These are phyloP conservation scores for Phellinidium pouzarii DNA, from an alignment of 1,284 basidiomycete species.

Conservation along the genomic window DNA sequence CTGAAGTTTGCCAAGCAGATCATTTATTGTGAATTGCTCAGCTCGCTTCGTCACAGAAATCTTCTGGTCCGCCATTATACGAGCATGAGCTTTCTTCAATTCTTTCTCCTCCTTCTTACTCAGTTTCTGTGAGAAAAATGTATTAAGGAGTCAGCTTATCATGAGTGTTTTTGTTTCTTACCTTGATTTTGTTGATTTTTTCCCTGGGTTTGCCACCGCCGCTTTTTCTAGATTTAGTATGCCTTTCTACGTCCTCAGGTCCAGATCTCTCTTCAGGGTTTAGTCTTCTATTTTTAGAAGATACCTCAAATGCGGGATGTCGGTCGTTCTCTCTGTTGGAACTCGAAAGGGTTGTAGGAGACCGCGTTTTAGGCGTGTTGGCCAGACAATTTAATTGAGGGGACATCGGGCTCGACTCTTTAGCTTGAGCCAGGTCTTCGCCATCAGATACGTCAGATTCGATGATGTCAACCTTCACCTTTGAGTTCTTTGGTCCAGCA, in stretches of 20 bases:
- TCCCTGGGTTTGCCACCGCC: slow-evolving; percentile 1
- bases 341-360: not conserved
- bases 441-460: not conserved
- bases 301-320: not conserved
- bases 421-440: not conserved
- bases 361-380: not conserved
- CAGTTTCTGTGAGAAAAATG: slow-evolving; percentile 6
- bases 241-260: not conserved
- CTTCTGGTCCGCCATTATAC: slow-evolving; percentile 17
- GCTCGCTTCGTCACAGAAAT: slow-evolving; percentile 13
- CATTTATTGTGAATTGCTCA: slow-evolving; percentile 6
- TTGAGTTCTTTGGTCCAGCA: not conserved
- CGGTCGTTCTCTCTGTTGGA: not conserved
- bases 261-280: not conserved
- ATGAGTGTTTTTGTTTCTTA: not conserved
- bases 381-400: not conserved
- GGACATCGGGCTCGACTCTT: slow-evolving; percentile 1
- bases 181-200: slow-evolving; percentile 14
- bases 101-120: slow-evolving; percentile 19
- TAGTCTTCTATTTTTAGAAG: not conserved
- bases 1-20: slow-evolving; percentile 15
- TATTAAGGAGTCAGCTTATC: not conserved
- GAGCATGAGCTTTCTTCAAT: slow-evolving; percentile 18
- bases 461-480: not conserved
- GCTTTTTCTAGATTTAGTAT: not conserved